Percentiles rank a stretch among this genome's conserved stretches.
Evolutionary conservation across 495 filamentous ascomycete genomes (phyloP).

Genomic region (Lindgomyces ingoldianus): DNA sequence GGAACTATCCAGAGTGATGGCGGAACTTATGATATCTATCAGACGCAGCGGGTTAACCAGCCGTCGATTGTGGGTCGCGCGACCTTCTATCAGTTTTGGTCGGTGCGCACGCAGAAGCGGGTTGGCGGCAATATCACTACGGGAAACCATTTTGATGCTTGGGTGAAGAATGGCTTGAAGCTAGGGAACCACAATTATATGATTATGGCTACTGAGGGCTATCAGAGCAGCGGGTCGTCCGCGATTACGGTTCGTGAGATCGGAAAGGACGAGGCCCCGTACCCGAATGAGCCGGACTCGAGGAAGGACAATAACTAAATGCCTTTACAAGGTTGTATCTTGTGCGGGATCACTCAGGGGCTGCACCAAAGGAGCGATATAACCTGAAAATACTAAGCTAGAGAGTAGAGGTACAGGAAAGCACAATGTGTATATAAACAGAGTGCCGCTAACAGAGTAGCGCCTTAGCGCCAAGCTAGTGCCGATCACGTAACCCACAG

Average conservation of each 20-base stretch:
- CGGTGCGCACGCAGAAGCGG: conserved; percentile 57
- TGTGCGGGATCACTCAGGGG: conserved; percentile 22
- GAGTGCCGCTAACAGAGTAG: conserved; percentile 10
- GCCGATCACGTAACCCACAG: too few relatives aligned
- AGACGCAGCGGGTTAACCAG: conserved; percentile 33
- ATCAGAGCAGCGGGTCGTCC: conserved; percentile 51
- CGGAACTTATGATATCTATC: conserved; percentile 35
- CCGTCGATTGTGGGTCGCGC: conserved; percentile 59
- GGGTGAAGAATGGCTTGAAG: conserved; percentile 44
- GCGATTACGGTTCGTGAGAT: conserved; percentile 42
- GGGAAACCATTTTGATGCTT: conserved; percentile 44
- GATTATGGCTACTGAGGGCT: conserved; percentile 55
- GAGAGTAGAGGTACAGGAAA: conserved; percentile 9
- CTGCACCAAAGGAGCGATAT: conserved; percentile 21
- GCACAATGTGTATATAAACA: conserved; percentile 20
- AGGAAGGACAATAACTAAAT: conserved; percentile 30
- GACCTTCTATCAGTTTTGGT: conserved; percentile 65
- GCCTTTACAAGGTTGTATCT: conserved; percentile 28
- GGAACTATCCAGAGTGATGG: conserved; percentile 31
- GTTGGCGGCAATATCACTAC: conserved; percentile 56
- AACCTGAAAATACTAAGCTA: conserved; percentile 19
- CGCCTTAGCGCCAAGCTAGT: conserved; percentile 11
- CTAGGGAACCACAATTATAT: conserved; percentile 44
- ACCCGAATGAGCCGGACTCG: conserved; percentile 27
- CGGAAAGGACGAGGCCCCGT: conserved; percentile 22